Percentiles rank a stretch among this genome's conserved stretches.
Evolutionary conservation across 2,329 filamentous ascomycete species (phyloP).

Genomic region (Paracorniculantispora psalliotae): DNA sequence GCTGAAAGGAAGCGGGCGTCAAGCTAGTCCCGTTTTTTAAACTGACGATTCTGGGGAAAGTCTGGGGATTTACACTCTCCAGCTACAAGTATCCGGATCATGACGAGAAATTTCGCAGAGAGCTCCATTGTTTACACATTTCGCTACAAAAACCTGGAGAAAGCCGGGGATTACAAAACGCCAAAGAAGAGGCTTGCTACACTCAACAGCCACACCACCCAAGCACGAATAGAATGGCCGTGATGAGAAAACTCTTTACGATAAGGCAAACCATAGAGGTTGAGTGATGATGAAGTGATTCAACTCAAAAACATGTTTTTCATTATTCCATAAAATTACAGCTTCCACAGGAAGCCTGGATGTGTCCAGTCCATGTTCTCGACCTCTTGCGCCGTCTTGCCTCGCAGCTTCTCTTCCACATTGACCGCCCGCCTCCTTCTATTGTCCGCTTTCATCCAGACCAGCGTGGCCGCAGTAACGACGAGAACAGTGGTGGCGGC

Average conservation of each 20-base stretch:
- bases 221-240: no score
- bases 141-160: no score
- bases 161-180: no score
- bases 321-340: constrained; percentile 14
- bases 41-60: no score
- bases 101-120: no score
- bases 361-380: constrained; percentile 63
- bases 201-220: no score
- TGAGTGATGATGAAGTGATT: not conserved
- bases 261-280: not conserved
- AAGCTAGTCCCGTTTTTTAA: no score
- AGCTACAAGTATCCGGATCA: no score
- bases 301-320: not conserved
- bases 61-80: no score
- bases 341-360: constrained; percentile 56
- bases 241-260: not conserved
- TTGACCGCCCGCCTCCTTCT: constrained; percentile 55
- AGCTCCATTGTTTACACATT: no score
- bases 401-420: constrained; percentile 43
- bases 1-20: no score
- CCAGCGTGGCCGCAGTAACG: constrained; percentile 38
- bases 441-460: constrained; percentile 60
- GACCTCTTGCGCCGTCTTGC: constrained; percentile 46
- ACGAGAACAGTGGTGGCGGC: constrained; percentile 50
- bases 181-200: no score